Conservation (phyloP, 2,329 filamentous ascomycete species). For the Lachnellula hyalina region DNA sequence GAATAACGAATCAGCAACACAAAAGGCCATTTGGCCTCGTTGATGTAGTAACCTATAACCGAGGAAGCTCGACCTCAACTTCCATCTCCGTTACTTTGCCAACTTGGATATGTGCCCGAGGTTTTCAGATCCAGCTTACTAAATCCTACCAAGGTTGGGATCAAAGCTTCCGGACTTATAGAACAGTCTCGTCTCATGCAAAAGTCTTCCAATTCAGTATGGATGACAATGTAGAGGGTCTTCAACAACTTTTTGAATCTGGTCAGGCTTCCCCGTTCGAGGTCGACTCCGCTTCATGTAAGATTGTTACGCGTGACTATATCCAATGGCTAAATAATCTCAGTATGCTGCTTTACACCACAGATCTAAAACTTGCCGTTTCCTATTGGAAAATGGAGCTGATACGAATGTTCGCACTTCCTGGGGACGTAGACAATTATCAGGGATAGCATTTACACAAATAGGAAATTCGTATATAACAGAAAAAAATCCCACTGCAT, state of each 20-base stretch:
- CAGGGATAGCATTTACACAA: no score
- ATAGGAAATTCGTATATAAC: no score
- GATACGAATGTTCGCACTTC: not conserved
- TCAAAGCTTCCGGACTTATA: conserved; percentile 6
- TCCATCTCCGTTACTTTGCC: conserved; percentile 3
- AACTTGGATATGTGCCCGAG: conserved; percentile 5
- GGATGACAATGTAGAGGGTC: conserved; percentile 1
- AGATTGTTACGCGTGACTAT: not conserved
- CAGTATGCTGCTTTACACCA: not conserved
- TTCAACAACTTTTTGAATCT: not conserved
- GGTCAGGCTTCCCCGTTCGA: conserved; percentile 3
- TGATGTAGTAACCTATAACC: not conserved
- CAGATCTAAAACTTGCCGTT: not conserved
- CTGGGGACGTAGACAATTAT: not conserved
- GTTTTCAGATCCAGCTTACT: conserved; percentile 3
- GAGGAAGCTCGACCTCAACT: not conserved
- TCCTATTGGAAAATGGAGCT: conserved; percentile 1
- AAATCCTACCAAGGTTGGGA: conserved; percentile 10
- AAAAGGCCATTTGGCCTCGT: not conserved
- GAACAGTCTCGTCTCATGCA: conserved; percentile 2
- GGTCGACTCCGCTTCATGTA: conserved; percentile 3
- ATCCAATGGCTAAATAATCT: not conserved
- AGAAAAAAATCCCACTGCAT: no score
- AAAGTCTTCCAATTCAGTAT: conserved; percentile 3
- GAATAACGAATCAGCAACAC: not conserved